Base-by-base conservation (phyloP, 345 rosid species). In the Aurinia saxatilis region DNA sequence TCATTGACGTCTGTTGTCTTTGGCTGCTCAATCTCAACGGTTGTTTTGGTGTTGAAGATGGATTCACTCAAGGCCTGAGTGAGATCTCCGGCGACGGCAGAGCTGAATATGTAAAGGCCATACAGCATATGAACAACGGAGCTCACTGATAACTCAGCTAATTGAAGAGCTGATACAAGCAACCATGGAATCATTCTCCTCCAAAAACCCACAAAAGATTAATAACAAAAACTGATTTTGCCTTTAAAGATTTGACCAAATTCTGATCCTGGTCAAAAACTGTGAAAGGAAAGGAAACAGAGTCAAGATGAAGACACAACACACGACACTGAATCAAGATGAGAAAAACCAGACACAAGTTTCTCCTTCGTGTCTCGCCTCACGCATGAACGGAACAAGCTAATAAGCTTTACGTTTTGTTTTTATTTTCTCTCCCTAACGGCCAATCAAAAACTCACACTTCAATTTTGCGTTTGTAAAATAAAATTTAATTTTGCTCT, bases 41-140 rank as follows among this genome's bases (percentile, higher is more conserved):
- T 62, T 33, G 72, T 49, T 55, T 80, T 82, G 18, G 83, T 60
- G 57, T 84, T 90, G 57, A 77, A 78, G 71, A 82, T 54, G 44
- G 45, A 66, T 11, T 83, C 88, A 10, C 66, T 82, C 74, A 90
- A 67, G 40, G 67, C 27, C 67, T 77, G 85, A 10, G 82, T 83
- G 41, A 90, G 81, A 64, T 95, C 95, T 33, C 96, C 97, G 17
- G 99, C 90, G 12, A 95, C 84, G 46, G 96, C 99, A 0, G 95
- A 66, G 82, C 97, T 88, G 69, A 79, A 88, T 64, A 95, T 77
- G 78, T 88, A 95, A 61, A 95, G 67, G 45, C 83, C 99, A 57
- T 84, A 95, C 0, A 82, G 33, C 75, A 86, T 55, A 78, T 95
- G 99, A 68, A 84, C 91, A 23, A 82, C 9, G 6, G 84, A 66